Evolutionary conservation across 2,329 filamentous ascomycete species (phyloP).

Genomic region (Fusarium buharicum): DNA sequence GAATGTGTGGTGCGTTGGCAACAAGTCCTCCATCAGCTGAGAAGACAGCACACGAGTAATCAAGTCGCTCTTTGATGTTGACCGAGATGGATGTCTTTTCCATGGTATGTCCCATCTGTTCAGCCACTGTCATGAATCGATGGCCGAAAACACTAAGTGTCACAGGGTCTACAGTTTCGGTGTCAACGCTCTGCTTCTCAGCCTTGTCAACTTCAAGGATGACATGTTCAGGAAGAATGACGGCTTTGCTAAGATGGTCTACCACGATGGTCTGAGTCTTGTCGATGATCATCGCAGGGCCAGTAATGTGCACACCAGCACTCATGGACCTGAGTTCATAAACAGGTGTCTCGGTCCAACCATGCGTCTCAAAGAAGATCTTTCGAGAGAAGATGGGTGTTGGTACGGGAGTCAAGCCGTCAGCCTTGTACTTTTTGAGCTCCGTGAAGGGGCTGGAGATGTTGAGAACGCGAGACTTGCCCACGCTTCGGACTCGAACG

Average conservation of each 20-base stretch:
- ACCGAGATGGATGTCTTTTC: constrained; percentile 81
- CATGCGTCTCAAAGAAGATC: constrained; percentile 43
- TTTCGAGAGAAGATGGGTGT: constrained; percentile 35
- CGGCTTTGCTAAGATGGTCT: constrained; percentile 54
- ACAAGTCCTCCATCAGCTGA: constrained; percentile 64
- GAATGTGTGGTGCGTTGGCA: constrained; percentile 37
- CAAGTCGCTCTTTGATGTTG: constrained; percentile 81
- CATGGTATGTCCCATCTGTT: constrained; percentile 81
- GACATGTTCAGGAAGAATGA: constrained; percentile 49
- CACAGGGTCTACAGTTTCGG: constrained; percentile 72
- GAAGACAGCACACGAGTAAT: constrained; percentile 83
- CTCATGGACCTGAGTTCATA: constrained; percentile 40
- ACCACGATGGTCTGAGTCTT: constrained; percentile 80
- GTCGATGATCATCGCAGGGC: constrained; percentile 77
- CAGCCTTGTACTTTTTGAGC: constrained; percentile 29
- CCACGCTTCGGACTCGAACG: constrained; percentile 55
- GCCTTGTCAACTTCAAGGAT: constrained; percentile 48
- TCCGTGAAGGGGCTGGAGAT: constrained; percentile 43
- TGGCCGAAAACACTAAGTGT: constrained; percentile 80
- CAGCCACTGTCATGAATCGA: constrained; percentile 83
- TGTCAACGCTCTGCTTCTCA: constrained; percentile 24
- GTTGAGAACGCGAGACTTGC: constrained; percentile 41
- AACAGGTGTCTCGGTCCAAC: constrained; percentile 44
- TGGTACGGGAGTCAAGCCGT: constrained; percentile 15
- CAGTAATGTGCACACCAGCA: constrained; percentile 48